Percentiles rank a stretch among this genome's conserved stretches.
These are phyloP conservation scores for Chlamydomonas sp. DNA, from an alignment of 139 green algal species.

Conservation along the genomic window DNA sequence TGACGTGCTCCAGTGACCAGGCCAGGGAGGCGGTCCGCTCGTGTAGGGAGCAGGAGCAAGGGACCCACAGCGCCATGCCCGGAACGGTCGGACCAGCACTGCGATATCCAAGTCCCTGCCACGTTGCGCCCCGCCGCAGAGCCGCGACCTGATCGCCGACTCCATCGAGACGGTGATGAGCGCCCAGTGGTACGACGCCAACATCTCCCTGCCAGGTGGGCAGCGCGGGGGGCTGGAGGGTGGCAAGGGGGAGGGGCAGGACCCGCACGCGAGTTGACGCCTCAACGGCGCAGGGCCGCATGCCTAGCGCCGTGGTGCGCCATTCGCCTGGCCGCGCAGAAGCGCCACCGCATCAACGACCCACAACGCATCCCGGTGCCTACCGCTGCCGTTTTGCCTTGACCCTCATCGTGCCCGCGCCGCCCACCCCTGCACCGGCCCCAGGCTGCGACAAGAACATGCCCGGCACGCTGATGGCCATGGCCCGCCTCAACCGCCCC, in stretches of 20 bases:
- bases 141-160: conserved; percentile 88
- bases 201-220: conserved; percentile 61
- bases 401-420: not conserved
- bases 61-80: too few relatives aligned
- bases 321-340: too few relatives aligned
- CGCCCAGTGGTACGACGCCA: conserved; percentile 88
- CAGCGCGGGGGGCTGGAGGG: too few relatives aligned
- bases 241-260: not conserved
- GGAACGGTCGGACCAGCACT: too few relatives aligned
- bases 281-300: not conserved
- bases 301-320: too few relatives aligned
- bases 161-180: conserved; percentile 97
- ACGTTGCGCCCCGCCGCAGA: not conserved
- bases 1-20: too few relatives aligned
- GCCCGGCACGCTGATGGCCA: conserved; percentile 96
- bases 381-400: not conserved
- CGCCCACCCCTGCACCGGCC: not conserved
- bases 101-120: too few relatives aligned
- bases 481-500: conserved; percentile 95
- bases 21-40: too few relatives aligned
- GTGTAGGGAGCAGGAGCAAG: not conserved
- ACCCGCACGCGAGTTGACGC: not conserved
- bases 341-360: too few relatives aligned
- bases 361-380: too few relatives aligned
- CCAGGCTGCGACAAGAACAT: conserved; percentile 99